A percentile compares a stretch with the other conserved stretches of the same genome.
phyloP scores from a whole-genome alignment of 495 filamentous ascomycete species.

The Hypoxylon fuscum region DNA sequence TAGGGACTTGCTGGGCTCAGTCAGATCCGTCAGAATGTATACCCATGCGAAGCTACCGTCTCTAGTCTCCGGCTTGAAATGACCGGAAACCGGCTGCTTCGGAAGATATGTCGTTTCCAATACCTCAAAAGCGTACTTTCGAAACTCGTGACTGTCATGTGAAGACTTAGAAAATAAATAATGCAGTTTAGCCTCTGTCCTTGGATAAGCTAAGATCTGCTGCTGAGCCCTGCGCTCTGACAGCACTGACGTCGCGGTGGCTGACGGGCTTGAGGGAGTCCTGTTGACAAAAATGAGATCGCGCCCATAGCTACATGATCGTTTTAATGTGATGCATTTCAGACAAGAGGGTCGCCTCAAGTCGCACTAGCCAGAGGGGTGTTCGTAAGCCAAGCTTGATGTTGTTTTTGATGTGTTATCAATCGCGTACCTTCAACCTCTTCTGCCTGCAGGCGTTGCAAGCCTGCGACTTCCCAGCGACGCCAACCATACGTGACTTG shows the following conservation, averaged over 20 bases:
- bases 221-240: slow-evolving; percentile 14
- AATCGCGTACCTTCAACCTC: slow-evolving; percentile 50
- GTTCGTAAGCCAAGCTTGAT: slow-evolving; percentile 1
- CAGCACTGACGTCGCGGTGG: slow-evolving; percentile 22
- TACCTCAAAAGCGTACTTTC: slow-evolving; percentile 19
- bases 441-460: slow-evolving; percentile 56
- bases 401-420: not conserved
- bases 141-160: slow-evolving; percentile 6
- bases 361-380: slow-evolving; percentile 43
- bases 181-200: slow-evolving; percentile 13
- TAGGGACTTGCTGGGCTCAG: slow-evolving; percentile 12
- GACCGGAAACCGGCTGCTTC: slow-evolving; percentile 1
- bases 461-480: slow-evolving; percentile 57
- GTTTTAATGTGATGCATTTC: slow-evolving; percentile 49
- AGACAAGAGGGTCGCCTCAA: slow-evolving; percentile 48
- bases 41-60: slow-evolving; percentile 27
- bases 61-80: too few species aligned
- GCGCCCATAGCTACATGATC: slow-evolving; percentile 50
- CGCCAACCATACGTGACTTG: slow-evolving; percentile 63
- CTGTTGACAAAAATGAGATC: slow-evolving; percentile 48
- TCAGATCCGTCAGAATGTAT: slow-evolving; percentile 14
- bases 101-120: slow-evolving; percentile 25
- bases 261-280: slow-evolving; percentile 10
- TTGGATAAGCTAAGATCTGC: not conserved
- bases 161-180: slow-evolving; percentile 16